phyloP scores from a whole-genome alignment of 352 stramenopile species.

The Achlya hypogyna region DNA sequence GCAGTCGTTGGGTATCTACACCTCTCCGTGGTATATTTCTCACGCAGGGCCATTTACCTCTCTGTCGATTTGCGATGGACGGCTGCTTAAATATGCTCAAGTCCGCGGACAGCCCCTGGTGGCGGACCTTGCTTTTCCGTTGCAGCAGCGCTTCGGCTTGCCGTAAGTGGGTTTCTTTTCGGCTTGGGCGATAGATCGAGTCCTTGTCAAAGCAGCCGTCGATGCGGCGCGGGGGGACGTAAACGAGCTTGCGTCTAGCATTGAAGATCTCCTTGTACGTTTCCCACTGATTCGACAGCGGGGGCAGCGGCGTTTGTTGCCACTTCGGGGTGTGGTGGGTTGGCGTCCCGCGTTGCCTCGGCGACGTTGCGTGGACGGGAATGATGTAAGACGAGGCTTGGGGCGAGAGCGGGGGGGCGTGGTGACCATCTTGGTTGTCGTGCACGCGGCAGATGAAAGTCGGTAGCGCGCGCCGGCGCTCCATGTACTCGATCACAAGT shows the following conservation, averaged over 20 bases:
- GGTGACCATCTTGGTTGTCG: neutral
- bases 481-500: neutral
- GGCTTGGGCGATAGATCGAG: constrained; percentile 61
- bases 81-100: constrained; percentile 78
- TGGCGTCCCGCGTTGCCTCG: neutral
- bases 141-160: neutral
- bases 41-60: constrained; percentile 33
- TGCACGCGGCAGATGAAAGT: neutral
- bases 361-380: neutral
- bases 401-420: neutral
- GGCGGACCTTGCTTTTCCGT: neutral
- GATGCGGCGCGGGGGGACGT: constrained; percentile 17
- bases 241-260: neutral
- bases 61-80: constrained; percentile 35
- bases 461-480: constrained; percentile 3
- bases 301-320: neutral
- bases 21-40: neutral
- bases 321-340: neutral
- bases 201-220: constrained; percentile 62
- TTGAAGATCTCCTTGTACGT: constrained; percentile 26
- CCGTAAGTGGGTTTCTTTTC: neutral
- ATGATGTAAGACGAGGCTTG: neutral
- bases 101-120: constrained; percentile 20
- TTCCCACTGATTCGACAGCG: constrained; percentile 15
- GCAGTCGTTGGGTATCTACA: neutral